Conservation (phyloP, 2,329 filamentous ascomycete genomes). For the Aureobasidium sp. region DNA sequence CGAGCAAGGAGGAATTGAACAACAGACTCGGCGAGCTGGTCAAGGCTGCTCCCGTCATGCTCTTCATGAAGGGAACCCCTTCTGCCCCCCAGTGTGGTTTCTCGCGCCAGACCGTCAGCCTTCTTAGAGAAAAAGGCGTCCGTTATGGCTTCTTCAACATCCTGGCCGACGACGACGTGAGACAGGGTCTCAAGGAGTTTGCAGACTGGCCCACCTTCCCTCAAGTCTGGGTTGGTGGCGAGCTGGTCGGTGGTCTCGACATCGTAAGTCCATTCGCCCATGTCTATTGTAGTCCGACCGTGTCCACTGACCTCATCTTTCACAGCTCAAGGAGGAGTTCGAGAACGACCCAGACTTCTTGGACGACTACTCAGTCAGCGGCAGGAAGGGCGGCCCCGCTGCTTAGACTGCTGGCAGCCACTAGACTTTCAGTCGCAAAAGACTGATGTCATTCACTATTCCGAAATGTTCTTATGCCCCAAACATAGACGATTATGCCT, state of each 20-base stretch:
- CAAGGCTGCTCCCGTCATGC: constrained; percentile 93
- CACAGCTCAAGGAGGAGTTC: constrained; percentile 86
- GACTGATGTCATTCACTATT: background rate
- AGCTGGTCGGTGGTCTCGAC: constrained; percentile 87
- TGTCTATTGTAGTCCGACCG: background rate
- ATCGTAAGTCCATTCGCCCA: constrained; percentile 60
- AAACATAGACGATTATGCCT: constrained; percentile 5
- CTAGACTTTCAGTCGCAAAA: background rate
- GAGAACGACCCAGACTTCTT: constrained; percentile 78
- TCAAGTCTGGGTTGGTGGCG: constrained; percentile 85
- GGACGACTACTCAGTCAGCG: constrained; percentile 55
- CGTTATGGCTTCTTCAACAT: constrained; percentile 99
- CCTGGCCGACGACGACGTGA: constrained; percentile 90
- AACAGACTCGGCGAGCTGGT: constrained; percentile 76
- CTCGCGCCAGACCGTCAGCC: constrained; percentile 77
- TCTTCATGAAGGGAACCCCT: constrained; percentile 98
- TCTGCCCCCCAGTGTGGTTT: constrained; percentile 86
- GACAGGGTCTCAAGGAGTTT: constrained; percentile 92
- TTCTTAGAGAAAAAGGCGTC: constrained; percentile 81
- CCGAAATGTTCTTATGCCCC: background rate
- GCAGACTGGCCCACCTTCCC: constrained; percentile 99
- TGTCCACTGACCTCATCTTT: background rate
- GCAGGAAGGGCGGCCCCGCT: constrained; percentile 24
- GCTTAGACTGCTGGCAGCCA: constrained; percentile 13
- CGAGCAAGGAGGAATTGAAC: constrained; percentile 77